Percentiles rank a stretch among this genome's conserved stretches.
phyloP scores from a whole-genome alignment of 202 grass and related monocot species.

The Schoenoplectus triqueter region DNA sequence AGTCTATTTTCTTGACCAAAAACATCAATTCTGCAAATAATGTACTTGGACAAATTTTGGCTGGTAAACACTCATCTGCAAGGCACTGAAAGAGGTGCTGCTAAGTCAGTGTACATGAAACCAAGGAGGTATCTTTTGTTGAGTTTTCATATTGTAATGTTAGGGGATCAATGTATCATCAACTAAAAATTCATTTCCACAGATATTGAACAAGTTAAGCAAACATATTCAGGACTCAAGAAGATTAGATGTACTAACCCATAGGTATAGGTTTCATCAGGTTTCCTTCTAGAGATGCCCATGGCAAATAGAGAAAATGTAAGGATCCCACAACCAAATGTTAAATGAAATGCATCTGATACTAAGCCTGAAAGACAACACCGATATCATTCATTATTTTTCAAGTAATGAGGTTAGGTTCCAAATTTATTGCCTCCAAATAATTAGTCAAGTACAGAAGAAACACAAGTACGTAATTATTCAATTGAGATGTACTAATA shows the following conservation, averaged over 20 bases:
- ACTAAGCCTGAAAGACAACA: constrained; percentile 68
- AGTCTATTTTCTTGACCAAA: background rate
- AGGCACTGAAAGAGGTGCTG: background rate
- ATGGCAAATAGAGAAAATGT: constrained; percentile 94
- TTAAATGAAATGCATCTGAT: constrained; percentile 95
- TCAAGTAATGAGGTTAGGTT: background rate
- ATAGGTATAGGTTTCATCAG: constrained; percentile 74
- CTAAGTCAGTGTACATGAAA: background rate
- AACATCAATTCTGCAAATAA: background rate
- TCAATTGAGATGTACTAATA: constrained; percentile 1
- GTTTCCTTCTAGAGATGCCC: constrained; percentile 79
- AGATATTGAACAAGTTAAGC: constrained; percentile 5
- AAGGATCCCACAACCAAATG: constrained; percentile 88
- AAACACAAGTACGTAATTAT: background rate
- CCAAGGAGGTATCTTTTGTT: background rate
- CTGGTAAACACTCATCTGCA: background rate
- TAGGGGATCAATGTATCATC: background rate
- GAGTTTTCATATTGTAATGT: background rate
- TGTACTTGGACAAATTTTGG: background rate
- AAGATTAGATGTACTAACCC: constrained; percentile 43
- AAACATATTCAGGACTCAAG: constrained; percentile 11
- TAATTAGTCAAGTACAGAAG: background rate
- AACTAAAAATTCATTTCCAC: background rate
- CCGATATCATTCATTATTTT: background rate
- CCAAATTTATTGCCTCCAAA: background rate